Evolutionary conservation across 345 rosid genomes (phyloP), one percentile per base, ranked within the genome.

Genomic region (Capsella bursapastoris): DNA sequence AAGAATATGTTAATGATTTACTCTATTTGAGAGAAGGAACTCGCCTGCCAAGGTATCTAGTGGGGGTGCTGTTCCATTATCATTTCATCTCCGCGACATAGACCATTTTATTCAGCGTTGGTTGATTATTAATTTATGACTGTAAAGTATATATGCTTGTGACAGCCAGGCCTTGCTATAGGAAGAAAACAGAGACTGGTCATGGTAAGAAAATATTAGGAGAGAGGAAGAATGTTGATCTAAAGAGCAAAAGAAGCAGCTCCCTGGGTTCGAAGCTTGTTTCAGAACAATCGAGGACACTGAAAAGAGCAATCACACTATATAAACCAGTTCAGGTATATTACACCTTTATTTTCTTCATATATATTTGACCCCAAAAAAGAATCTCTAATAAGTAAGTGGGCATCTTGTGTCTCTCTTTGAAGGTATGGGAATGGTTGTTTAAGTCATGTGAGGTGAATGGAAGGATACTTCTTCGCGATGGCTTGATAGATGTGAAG

Each of bases 351-450:
- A 14, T 43, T 43, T 43, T 43, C 41, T 31, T 3, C 5, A 31
- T 31, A 31, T 31, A 32, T 32, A 32, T 32, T 32, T 32, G 45
- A 16, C 52, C 28, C 38, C 29, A 50, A 7, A 29, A 5, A 9
- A 4, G 28, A 15, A 40, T 38, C 44, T 32, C 31, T 6, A 8
- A 44, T 7, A 41, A 34, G 34, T 48, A 1, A 65, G 12, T 13
- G 57, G 55, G 22, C 56, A 40, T 58, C 29, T 49, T 64, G 35
- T 72, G 5, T 65, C 50, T 32, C 8, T 37, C 60, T 68, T 44
- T 51, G 18, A 75, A 93, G 98, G 90, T 91, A 3, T 91, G 94
- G 97, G 97, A 89, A 73, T 90, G 96, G 97, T 69, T 93, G 63
- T 93, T 93, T 67, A 89, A 86, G 85, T 84, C 93, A 0, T 93